A percentile compares a stretch with the other conserved stretches of the same genome.
These are phyloP conservation scores for Trichoderma sp. DNA, from an alignment of 2,329 filamentous ascomycete species.

Conservation along the genomic window DNA sequence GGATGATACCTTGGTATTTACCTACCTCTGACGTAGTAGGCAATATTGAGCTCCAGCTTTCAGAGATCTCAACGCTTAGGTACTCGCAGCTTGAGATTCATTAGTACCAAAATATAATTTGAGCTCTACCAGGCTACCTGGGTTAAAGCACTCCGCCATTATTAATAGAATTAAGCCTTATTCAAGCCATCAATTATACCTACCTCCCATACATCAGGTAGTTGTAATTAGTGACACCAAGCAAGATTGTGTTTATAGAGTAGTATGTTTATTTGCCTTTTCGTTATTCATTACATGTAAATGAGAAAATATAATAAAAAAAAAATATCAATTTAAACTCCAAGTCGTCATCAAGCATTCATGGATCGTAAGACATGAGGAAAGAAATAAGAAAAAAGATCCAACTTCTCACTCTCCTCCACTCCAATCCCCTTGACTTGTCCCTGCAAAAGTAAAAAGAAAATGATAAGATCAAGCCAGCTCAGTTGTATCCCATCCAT, in stretches of 20 bases:
- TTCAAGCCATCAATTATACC: too few species aligned
- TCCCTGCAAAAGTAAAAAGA: not conserved
- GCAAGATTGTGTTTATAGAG: not conserved
- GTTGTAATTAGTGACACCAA: not conserved
- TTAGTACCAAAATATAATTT: too few species aligned
- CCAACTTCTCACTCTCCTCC: not conserved
- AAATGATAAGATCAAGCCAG: not conserved
- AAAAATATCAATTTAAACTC: slow-evolving; percentile 17
- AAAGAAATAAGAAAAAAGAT: slow-evolving; percentile 6
- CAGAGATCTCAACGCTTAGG: too few species aligned
- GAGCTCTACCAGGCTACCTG: too few species aligned
- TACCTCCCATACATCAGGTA: too few species aligned
- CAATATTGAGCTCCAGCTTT: too few species aligned
- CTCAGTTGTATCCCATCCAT: slow-evolving; percentile 1
- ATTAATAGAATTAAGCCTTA: too few species aligned
- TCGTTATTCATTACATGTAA: slow-evolving; percentile 21
- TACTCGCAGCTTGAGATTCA: too few species aligned
- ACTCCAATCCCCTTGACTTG: not conserved
- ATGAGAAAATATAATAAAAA: not conserved
- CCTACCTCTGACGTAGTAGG: too few species aligned
- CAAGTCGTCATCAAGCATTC: slow-evolving; percentile 17
- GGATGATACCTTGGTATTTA: too few species aligned
- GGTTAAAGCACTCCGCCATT: too few species aligned
- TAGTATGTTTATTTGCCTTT: slow-evolving; percentile 13
- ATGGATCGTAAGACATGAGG: slow-evolving; percentile 17